Conservation (phyloP, 225 moss, liverwort and hornwort genomes). For the Rhytidiadelphus loreus region DNA sequence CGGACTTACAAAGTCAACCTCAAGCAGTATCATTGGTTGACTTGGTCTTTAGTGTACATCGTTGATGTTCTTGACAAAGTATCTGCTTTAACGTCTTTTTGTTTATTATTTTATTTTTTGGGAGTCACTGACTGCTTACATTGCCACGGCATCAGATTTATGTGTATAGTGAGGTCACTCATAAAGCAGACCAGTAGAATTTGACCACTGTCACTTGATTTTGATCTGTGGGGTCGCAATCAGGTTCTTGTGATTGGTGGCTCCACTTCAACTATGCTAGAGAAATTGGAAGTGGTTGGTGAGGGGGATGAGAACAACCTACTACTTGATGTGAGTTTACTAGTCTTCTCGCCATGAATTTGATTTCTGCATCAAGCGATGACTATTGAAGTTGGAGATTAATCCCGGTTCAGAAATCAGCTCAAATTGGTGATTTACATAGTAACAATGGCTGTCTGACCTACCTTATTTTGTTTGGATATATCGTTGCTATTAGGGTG, state of each 20-base stretch:
- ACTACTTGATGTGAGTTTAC: slow-evolving; percentile 24
- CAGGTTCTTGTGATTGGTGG: slow-evolving; percentile 93
- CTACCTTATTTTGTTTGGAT: not conserved
- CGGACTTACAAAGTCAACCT: not conserved
- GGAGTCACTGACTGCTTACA: not conserved
- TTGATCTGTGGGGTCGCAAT: not conserved
- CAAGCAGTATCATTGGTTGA: not conserved
- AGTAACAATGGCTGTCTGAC: not conserved
- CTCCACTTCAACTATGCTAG: slow-evolving; percentile 83
- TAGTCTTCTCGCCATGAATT: not conserved
- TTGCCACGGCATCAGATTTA: not conserved
- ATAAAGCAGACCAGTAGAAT: not conserved
- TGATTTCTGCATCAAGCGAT: not conserved
- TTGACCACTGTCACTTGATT: not conserved
- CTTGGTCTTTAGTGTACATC: not conserved
- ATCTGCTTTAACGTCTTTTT: not conserved
- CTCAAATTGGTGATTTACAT: not conserved
- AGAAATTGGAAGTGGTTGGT: slow-evolving; percentile 84
- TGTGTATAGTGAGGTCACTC: not conserved
- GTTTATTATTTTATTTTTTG: not conserved
- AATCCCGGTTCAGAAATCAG: not conserved
- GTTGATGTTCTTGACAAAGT: not conserved
- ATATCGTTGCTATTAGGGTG: slow-evolving; percentile 16
- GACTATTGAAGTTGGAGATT: not conserved
- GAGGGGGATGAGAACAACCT: slow-evolving; percentile 27